Evolutionary conservation across 176 grass and related monocot genomes (phyloP), one percentile per base, ranked within the genome.

Genomic region (Zea luxurians): DNA sequence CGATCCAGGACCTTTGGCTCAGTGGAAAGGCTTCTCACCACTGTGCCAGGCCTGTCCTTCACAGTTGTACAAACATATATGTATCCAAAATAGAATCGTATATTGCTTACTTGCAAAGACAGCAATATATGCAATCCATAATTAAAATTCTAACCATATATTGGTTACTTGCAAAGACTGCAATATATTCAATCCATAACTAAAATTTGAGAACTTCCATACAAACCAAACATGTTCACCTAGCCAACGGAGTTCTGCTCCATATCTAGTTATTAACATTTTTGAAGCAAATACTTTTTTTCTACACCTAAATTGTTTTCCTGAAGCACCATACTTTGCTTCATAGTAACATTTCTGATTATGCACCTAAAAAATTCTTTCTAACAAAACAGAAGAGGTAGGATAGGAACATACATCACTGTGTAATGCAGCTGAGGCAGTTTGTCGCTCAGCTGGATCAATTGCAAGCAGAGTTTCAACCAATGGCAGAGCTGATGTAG

Each of bases 391-490:
- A 64, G 13, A n/a, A 81, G 6, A 17, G 41, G 50, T 75, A 71
- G 11, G 21, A 58, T 71, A 64, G 42, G 13, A 53, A 66, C 83
- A 75, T 86, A 86, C 88, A 40, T 90, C 88, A 83, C 83, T 86
- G 79, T 86, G 70, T 37, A 90, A 79, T 65, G 88, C 83, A 79
- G 88, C 70, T 70, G 75, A 83, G 4, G 88, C 88, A 80, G 83
- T 90, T 79, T 90, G 79, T 64, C 88, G 80, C 37, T 83, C 80
- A 80, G 75, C 69, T 79, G 88, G 83, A 64, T 90, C 83, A 80
- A 86, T 86, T 83, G 88, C 70, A 71, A 90, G 83, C 48, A 90
- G 64, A 75, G 83, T 86, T 83, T 90, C 88, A 83, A 90, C 80
- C 76, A 90, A 80, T 63, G 75, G 37, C 79, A 90, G 66, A 16